Evolutionary conservation across 2,329 filamentous ascomycete species (phyloP).

Genomic region (Diaporthe eres): DNA sequence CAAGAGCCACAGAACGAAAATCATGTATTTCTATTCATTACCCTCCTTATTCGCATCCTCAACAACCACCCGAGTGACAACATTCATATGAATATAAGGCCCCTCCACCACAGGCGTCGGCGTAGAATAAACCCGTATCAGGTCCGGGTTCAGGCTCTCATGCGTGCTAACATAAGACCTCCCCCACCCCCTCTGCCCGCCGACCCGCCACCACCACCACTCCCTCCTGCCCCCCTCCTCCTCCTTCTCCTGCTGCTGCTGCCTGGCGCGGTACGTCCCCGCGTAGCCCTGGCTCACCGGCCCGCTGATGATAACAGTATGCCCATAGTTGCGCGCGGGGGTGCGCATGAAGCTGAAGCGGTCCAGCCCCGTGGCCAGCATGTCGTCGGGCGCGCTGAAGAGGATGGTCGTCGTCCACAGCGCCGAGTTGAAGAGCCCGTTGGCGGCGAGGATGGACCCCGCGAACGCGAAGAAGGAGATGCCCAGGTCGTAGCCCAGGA

Average conservation of each 20-base stretch:
- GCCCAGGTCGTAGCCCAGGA: slow-evolving; percentile 23
- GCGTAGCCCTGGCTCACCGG: slow-evolving; percentile 11
- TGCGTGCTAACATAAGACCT: slow-evolving; percentile 12
- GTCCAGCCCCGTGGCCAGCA: slow-evolving; percentile 40
- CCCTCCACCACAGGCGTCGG: slow-evolving; percentile 1
- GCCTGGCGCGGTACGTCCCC: neutral
- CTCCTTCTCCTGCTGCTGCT: neutral
- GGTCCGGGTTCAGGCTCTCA: slow-evolving; percentile 14
- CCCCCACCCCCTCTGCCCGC: slow-evolving; percentile 5
- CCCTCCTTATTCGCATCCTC: slow-evolving; percentile 13
- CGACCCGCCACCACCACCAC: slow-evolving; percentile 35
- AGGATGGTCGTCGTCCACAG: slow-evolving; percentile 44
- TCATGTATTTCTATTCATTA: neutral
- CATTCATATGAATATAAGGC: slow-evolving; percentile 29
- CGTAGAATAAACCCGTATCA: neutral
- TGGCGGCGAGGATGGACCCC: slow-evolving; percentile 39
- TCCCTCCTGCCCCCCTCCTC: neutral
- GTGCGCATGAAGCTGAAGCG: slow-evolving; percentile 43
- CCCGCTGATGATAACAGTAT: slow-evolving; percentile 18
- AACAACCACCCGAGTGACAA: slow-evolving; percentile 4
- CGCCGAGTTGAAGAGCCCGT: slow-evolving; percentile 43
- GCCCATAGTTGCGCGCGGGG: slow-evolving; percentile 28
- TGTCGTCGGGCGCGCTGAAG: slow-evolving; percentile 41
- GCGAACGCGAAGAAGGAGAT: slow-evolving; percentile 39
- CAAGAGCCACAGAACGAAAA: neutral